A percentile compares a stretch with the other conserved stretches of the same genome.
Evolutionary conservation across 1,284 basidiomycete genomes (phyloP).

Genomic region (Fistulinella staudtii): DNA sequence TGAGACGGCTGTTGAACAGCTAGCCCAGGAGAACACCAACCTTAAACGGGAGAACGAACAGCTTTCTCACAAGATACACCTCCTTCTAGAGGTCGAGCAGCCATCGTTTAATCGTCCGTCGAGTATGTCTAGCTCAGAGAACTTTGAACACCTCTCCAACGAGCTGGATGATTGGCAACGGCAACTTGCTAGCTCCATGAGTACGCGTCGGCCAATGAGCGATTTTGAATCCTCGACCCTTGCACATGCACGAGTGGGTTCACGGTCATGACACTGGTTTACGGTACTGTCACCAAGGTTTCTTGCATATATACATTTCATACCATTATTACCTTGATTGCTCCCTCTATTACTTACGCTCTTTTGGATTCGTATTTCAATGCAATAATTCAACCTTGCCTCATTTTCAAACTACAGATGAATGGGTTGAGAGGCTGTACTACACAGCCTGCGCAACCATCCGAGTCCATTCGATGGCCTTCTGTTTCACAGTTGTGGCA

Average conservation of each 20-base stretch:
- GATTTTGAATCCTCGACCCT: constrained; percentile 58
- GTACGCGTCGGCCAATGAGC: constrained; percentile 63
- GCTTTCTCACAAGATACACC: constrained; percentile 80
- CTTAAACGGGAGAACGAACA: constrained; percentile 82
- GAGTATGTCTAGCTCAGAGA: constrained; percentile 80
- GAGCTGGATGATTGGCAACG: constrained; percentile 82
- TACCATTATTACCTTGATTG: constrained; percentile 44
- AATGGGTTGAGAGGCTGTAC: constrained; percentile 20
- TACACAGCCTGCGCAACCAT: constrained; percentile 40
- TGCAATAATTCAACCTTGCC: constrained; percentile 27
- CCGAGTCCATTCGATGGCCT: constrained; percentile 87
- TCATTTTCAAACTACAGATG: constrained; percentile 19
- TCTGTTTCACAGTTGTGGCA: constrained; percentile 75
- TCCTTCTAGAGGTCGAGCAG: constrained; percentile 82
- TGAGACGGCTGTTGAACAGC: constrained; percentile 68
- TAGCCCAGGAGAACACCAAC: constrained; percentile 71
- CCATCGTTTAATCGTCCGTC: constrained; percentile 62
- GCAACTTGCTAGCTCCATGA: constrained; percentile 73
- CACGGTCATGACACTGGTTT: constrained; percentile 55
- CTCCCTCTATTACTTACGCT: constrained; percentile 40
- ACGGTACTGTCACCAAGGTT: constrained; percentile 29
- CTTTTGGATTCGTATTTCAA: constrained; percentile 50
- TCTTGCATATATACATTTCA: constrained; percentile 48
- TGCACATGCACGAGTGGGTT: constrained; percentile 55
- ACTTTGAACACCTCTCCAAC: constrained; percentile 71